Evolutionary conservation across 1,284 basidiomycete species (phyloP).

Genomic region (Spongispora temasekensis): DNA sequence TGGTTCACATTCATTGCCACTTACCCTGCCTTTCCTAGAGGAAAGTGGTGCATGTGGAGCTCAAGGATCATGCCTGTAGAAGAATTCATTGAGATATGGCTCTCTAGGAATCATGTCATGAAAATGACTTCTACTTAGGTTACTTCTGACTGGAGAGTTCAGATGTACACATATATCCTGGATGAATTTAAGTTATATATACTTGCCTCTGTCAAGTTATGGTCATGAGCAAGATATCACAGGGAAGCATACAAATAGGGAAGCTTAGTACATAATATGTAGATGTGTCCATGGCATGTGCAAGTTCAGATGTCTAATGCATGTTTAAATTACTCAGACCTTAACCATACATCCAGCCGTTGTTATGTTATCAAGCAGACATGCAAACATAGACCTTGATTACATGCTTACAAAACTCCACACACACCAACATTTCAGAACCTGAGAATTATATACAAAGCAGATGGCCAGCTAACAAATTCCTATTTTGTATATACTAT

Average conservation of each 20-base stretch:
- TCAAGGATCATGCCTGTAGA: not conserved
- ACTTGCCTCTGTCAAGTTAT: not conserved
- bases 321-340: not conserved
- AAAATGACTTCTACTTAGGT: not conserved
- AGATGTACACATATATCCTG: not conserved
- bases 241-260: no score
- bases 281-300: not conserved
- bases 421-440: not conserved
- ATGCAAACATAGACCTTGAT: not conserved
- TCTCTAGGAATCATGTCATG: not conserved
- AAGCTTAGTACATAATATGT: no score
- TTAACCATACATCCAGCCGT: not conserved
- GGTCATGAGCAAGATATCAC: not conserved
- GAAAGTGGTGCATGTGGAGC: not conserved
- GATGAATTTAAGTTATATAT: not conserved
- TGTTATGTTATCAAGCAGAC: not conserved
- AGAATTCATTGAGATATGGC: not conserved
- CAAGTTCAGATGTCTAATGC: not conserved
- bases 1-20: not conserved
- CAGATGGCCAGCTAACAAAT: not conserved
- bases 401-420: not conserved
- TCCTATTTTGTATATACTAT: not conserved
- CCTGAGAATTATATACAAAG: not conserved
- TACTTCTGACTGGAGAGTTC: not conserved
- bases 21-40: not conserved